These are phyloP conservation scores for Acacia acuminata DNA, from an alignment of 306 rosid species.

Conservation along the genomic window DNA sequence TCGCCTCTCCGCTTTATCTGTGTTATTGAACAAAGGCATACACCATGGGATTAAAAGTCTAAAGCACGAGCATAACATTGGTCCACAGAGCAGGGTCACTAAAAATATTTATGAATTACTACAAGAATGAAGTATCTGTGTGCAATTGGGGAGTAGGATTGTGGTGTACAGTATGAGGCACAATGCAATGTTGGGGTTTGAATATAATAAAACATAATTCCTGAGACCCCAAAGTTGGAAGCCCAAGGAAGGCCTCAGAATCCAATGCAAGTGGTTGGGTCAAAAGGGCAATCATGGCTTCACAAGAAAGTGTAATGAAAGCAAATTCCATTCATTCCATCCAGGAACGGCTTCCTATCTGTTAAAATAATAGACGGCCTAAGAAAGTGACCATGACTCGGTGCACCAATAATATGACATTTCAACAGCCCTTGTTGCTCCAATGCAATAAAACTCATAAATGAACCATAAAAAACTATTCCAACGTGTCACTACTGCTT, in stretches of 20 bases:
- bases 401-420: not conserved
- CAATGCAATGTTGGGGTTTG: not conserved
- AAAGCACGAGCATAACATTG: not conserved
- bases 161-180: not conserved
- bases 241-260: not conserved
- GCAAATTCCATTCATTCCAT: not conserved
- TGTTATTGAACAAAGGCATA: not conserved
- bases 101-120: not conserved
- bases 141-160: not conserved
- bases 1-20: not conserved
- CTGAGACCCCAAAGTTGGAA: not conserved
- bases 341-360: not conserved
- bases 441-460: constrained; percentile 11
- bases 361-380: not conserved
- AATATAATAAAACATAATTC: not conserved
- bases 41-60: not conserved
- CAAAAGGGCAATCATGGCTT: not conserved
- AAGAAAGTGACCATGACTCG: constrained; percentile 3
- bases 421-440: constrained; percentile 26
- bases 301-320: not conserved
- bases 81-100: not conserved
- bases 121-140: not conserved
- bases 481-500: not conserved
- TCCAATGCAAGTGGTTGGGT: constrained; percentile 7
- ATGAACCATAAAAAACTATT: not conserved